phyloP scores from a whole-genome alignment of 352 stramenopile genomes.

The Globisporangium polare region DNA sequence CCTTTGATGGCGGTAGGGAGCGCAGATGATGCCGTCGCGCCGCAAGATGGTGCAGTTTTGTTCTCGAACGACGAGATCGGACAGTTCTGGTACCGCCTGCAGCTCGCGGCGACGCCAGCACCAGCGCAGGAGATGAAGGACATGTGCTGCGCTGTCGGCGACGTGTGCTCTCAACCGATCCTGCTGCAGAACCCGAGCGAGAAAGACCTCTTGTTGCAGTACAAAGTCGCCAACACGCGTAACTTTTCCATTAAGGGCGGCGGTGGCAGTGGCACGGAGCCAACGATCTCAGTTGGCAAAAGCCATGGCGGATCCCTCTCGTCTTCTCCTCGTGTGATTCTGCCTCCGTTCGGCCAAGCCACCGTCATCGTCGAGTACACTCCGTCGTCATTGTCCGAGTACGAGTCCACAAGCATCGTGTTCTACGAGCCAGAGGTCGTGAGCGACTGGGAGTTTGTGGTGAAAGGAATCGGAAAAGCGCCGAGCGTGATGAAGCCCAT shows the following conservation, averaged over 20 bases:
- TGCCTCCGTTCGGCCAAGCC: slow-evolving; percentile 67
- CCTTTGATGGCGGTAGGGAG: slow-evolving; percentile 61
- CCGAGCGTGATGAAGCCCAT: slow-evolving; percentile 91
- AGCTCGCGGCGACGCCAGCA: slow-evolving; percentile 63
- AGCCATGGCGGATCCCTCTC: neutral
- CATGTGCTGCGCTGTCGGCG: slow-evolving; percentile 85
- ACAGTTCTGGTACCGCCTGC: slow-evolving; percentile 93
- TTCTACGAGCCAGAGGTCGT: slow-evolving; percentile 74
- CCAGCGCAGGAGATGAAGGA: slow-evolving; percentile 46
- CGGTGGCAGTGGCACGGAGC: neutral
- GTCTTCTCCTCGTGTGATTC: slow-evolving; percentile 21
- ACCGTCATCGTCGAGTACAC: slow-evolving; percentile 86
- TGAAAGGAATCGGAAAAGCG: slow-evolving; percentile 67
- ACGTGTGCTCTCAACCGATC: slow-evolving; percentile 68
- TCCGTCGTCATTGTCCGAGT: slow-evolving; percentile 85
- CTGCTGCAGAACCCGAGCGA: slow-evolving; percentile 89
- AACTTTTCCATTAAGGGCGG: slow-evolving; percentile 86
- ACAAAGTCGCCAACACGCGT: slow-evolving; percentile 66
- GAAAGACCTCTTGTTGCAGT: slow-evolving; percentile 68
- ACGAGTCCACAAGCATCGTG: slow-evolving; percentile 58
- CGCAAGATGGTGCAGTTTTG: slow-evolving; percentile 72
- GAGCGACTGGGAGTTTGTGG: slow-evolving; percentile 88
- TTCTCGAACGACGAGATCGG: slow-evolving; percentile 90
- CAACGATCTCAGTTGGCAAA: neutral
- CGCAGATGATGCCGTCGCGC: neutral